These are phyloP conservation scores for Trichosanthes cucumerina DNA, from an alignment of 306 rosid genomes.

Conservation along the genomic window DNA sequence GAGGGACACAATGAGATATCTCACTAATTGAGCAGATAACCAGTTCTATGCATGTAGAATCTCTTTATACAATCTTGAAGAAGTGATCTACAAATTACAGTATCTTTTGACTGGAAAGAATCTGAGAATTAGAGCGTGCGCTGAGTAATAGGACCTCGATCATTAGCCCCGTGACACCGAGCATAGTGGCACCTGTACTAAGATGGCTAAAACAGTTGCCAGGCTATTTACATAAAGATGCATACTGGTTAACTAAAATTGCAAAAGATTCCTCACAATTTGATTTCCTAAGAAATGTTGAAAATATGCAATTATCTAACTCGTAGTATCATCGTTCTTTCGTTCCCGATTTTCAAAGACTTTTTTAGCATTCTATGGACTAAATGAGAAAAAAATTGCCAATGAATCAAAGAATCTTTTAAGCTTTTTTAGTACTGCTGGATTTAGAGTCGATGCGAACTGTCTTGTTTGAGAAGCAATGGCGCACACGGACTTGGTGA, in stretches of 20 bases:
- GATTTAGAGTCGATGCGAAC: conserved; percentile 40
- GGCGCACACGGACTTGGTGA: conserved; percentile 51
- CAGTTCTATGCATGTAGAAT: conserved; percentile 5
- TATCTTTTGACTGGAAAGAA: neutral
- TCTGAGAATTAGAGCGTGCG: neutral
- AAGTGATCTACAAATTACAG: conserved; percentile 7
- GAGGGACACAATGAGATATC: neutral
- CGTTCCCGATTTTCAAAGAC: neutral
- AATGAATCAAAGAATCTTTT: neutral
- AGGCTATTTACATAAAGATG: conserved; percentile 5
- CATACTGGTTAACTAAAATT: conserved; percentile 2
- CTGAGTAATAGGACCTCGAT: neutral
- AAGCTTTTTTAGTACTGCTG: conserved; percentile 36
- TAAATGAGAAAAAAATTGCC: neutral
- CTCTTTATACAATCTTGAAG: conserved; percentile 8
- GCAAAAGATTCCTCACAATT: neutral
- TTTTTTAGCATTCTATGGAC: neutral
- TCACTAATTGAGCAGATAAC: neutral
- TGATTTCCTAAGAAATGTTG: neutral
- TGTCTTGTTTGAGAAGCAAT: conserved; percentile 54
- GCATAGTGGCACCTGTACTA: conserved; percentile 2
- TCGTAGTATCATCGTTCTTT: neutral
- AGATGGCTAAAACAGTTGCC: conserved; percentile 5
- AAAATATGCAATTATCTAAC: conserved; percentile 3
- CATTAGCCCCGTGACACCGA: neutral